Conservation (phyloP, 1,284 basidiomycete genomes). For the Paramarasmius palmivorus region DNA sequence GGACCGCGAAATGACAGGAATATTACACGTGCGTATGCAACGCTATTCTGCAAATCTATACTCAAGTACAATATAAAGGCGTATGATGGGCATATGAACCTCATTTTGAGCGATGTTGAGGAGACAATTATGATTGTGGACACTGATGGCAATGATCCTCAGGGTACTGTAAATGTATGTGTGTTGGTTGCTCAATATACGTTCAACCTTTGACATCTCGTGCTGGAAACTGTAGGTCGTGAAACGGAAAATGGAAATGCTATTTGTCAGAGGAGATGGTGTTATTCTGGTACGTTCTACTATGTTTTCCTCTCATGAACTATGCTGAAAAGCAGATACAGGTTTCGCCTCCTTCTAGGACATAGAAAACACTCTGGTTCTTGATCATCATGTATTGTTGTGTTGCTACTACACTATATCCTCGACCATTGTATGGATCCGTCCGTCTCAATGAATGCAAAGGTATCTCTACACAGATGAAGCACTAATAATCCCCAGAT, state of each 20-base stretch:
- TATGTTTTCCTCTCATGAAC: conserved; percentile 17
- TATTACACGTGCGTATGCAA: conserved; percentile 78
- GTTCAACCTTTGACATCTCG: background rate
- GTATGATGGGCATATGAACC: conserved; percentile 99
- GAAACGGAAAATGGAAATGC: conserved; percentile 95
- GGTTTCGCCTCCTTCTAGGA: conserved; percentile 77
- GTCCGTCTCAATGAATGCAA: background rate
- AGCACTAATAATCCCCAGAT: background rate
- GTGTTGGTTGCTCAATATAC: background rate
- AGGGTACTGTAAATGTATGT: conserved; percentile 64
- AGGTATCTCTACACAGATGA: background rate
- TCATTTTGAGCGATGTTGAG: conserved; percentile 96
- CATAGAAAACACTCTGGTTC: conserved; percentile 34
- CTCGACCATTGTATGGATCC: no score
- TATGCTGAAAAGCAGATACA: conserved; percentile 27
- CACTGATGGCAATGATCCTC: conserved; percentile 54
- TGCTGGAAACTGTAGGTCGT: conserved; percentile 61
- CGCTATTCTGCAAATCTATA: conserved; percentile 11
- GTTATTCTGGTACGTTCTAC: conserved; percentile 76
- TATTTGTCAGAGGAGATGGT: conserved; percentile 96
- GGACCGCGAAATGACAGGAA: conserved; percentile 90
- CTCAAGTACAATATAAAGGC: conserved; percentile 57
- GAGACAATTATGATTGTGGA: conserved; percentile 95
- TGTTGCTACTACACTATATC: no score
- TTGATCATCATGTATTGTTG: no score